Conservation (phyloP, 768 basidiomycete genomes). For the Tylopilus subfusipes region DNA sequence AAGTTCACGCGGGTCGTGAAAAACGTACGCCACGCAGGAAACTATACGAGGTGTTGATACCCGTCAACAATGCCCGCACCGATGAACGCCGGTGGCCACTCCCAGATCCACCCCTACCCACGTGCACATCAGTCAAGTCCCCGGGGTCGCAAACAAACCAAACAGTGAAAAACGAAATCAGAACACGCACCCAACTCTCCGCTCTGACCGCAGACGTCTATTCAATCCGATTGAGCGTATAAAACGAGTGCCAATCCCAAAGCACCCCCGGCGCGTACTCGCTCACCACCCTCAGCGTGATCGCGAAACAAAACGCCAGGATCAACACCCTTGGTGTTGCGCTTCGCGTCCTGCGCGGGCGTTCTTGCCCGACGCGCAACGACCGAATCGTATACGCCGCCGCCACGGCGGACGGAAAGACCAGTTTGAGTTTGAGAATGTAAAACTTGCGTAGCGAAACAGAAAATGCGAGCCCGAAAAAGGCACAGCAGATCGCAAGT, state of each 20-base stretch:
- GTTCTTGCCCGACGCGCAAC: conserved; percentile 47
- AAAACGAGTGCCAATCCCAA: conserved; percentile 64
- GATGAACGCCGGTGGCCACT: conserved; percentile 51
- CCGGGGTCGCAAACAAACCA: background rate
- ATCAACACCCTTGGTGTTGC: conserved; percentile 54
- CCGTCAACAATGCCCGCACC: conserved; percentile 58
- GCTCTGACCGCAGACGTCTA: conserved; percentile 56
- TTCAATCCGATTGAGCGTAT: conserved; percentile 56
- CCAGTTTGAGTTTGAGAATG: conserved; percentile 59
- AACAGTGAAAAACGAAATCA: background rate
- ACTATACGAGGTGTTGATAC: conserved; percentile 54
- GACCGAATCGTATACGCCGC: conserved; percentile 65
- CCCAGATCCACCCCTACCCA: conserved; percentile 29
- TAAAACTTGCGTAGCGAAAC: conserved; percentile 61
- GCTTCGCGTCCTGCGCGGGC: conserved; percentile 50
- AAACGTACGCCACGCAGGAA: conserved; percentile 44
- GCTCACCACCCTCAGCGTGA: conserved; percentile 51
- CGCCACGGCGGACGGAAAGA: conserved; percentile 64
- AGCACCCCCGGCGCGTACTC: conserved; percentile 59
- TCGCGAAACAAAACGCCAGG: conserved; percentile 43
- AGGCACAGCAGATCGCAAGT: conserved; percentile 53
- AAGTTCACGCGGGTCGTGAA: background rate
- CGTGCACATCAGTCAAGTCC: background rate
- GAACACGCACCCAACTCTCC: conserved; percentile 49
- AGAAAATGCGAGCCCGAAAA: conserved; percentile 66